Base-by-base conservation (phyloP, 768 basidiomycete species). In the Sistotremastrum niveocremeum region DNA sequence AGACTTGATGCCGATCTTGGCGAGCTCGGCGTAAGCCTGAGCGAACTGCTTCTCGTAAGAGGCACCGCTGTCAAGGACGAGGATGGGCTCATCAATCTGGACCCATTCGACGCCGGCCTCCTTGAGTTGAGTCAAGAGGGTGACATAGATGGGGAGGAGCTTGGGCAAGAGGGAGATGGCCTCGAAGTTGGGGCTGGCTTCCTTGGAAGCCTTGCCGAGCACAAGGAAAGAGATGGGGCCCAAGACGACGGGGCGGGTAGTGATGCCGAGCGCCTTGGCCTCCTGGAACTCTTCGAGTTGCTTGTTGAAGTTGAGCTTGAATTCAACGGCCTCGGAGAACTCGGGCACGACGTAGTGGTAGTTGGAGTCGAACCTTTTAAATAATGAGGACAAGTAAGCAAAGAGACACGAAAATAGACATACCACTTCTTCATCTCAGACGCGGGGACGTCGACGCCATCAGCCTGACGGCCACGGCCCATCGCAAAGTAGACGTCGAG, bases 361-460 rank as follows among this genome's bases (percentile, higher is more conserved):
- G 78, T 95, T 97, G 43, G 89, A 91, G 68, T 95, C 90, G 63
- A 91, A 94, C 90, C 89, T 93, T 51, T 37, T 51, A 42, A 34
- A 46, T 30, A 39, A 43, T 12, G 9, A 31, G 51, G 41, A 32
- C 7, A 29, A 40, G 31, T 41, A 50, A 51, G 33, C 47, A 45
- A 41, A 47, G 44, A 42, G 46, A 20, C 43, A 34, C 39, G 33
- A 9, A 11, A 33, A 48, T 37, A 35, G 32, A 70, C 80, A 56
- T 60, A 88, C 94, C 95, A 99, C 69, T 98, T 98, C 77, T 95
- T 97, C 95, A 98, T 98, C 73, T 97, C 93, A 52, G 78, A 89
- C 41, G 93, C 90, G 42, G 88, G 89, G 53, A 98, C 90, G 68
- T 99, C 95, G 57, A 98, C 93, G 49, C 80, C 83, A 52, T 79